Percentiles rank a stretch among this genome's conserved stretches.
These are phyloP conservation scores for Dillenia suffruticosa DNA, from an alignment of 164 flowering plant genomes.

Conservation along the genomic window DNA sequence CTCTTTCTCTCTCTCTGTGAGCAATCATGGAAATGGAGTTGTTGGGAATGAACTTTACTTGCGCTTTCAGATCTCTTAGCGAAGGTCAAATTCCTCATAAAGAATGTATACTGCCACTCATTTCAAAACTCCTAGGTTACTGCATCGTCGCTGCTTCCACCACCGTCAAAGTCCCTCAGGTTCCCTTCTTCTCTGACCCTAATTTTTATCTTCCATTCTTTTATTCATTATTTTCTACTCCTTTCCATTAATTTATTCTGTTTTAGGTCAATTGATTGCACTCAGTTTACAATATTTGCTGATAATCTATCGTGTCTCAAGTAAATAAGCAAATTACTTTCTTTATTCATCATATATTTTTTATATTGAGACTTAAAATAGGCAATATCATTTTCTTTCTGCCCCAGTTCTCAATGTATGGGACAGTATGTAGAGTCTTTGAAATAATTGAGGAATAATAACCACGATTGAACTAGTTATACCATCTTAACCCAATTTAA, in stretches of 20 bases:
- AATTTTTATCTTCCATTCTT: background rate
- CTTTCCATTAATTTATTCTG: background rate
- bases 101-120: slow-evolving; percentile 86
- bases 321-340: no score
- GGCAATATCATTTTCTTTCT: no score
- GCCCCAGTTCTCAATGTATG: no score
- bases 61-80: slow-evolving; percentile 61
- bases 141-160: slow-evolving; percentile 90
- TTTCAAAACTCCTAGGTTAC: slow-evolving; percentile 91
- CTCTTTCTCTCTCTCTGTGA: background rate
- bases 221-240: background rate
- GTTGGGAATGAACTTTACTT: slow-evolving; percentile 76
- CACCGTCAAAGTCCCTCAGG: slow-evolving; percentile 97
- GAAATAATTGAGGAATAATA: no score
- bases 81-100: slow-evolving; percentile 61
- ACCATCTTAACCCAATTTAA: no score
- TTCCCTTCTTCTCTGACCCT: slow-evolving; percentile 11
- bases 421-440: no score
- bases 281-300: no score
- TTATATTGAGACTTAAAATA: no score
- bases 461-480: no score
- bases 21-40: slow-evolving; percentile 39
- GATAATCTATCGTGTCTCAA: no score
- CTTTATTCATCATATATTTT: no score
- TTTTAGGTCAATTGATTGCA: no score